phyloP scores from a whole-genome alignment of 768 basidiomycete species.

The Pulveroboletus frians region DNA sequence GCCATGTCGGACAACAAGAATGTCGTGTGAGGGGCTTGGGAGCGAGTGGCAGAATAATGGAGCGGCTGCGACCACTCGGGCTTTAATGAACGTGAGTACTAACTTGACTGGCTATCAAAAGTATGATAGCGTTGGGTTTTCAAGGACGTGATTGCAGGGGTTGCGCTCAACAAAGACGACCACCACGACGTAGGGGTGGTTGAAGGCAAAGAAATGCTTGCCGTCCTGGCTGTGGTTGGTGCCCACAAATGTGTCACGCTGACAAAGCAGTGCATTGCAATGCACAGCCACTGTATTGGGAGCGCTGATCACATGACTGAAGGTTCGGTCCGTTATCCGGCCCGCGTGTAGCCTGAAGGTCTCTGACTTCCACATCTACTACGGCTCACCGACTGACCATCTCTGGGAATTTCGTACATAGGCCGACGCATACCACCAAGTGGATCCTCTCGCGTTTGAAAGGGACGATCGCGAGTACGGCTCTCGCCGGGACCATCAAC shows the following conservation, averaged over 20 bases:
- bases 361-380: too few species aligned
- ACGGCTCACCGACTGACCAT: too few species aligned
- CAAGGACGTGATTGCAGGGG: slow-evolving; percentile 9
- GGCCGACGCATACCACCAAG: too few species aligned
- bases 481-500: too few species aligned
- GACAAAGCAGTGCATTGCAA: slow-evolving; percentile 17
- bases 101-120: slow-evolving; percentile 18
- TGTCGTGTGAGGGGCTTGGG: slow-evolving; percentile 15
- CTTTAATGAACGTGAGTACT: slow-evolving; percentile 25
- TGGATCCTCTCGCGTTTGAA: too few species aligned
- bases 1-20: slow-evolving; percentile 40
- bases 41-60: slow-evolving; percentile 14
- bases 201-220: slow-evolving; percentile 13
- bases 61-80: slow-evolving; percentile 14
- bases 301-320: not conserved
- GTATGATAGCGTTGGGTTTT: slow-evolving; percentile 5
- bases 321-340: too few species aligned
- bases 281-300: slow-evolving; percentile 6
- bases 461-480: too few species aligned
- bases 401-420: too few species aligned
- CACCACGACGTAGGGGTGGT: slow-evolving; percentile 22
- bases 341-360: too few species aligned
- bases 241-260: slow-evolving; percentile 17
- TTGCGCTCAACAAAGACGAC: slow-evolving; percentile 10
- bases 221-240: slow-evolving; percentile 5